A percentile compares a stretch with the other conserved stretches of the same genome.
Conservation (phyloP, 495 filamentous ascomycete species). For the Apiosordaria backusii region DNA sequence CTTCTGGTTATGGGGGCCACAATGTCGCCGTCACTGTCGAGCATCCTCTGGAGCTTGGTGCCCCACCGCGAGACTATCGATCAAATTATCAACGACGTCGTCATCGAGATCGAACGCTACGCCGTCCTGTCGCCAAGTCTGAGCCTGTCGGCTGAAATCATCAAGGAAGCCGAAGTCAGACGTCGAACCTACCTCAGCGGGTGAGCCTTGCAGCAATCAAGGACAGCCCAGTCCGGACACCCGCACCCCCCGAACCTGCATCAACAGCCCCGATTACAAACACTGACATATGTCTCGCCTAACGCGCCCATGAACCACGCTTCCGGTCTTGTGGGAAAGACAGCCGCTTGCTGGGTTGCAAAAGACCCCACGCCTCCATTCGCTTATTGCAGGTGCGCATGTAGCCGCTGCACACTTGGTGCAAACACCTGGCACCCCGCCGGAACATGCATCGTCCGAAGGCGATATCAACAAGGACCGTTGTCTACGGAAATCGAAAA, state of each 20-base stretch:
- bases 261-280: background rate
- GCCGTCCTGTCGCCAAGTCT: conserved; percentile 72
- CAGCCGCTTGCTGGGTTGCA: conserved; percentile 8
- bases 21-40: conserved; percentile 69
- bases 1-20: conserved; percentile 79
- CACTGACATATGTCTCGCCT: conserved; percentile 15
- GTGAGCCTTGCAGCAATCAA: conserved; percentile 25
- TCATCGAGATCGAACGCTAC: conserved; percentile 68
- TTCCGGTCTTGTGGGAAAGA: conserved; percentile 29
- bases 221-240: background rate
- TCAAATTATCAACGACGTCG: conserved; percentile 69
- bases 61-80: conserved; percentile 59
- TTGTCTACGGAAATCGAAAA: conserved; percentile 3
- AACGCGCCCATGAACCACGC: conserved; percentile 17
- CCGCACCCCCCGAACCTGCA: conserved; percentile 5
- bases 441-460: conserved; percentile 8
- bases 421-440: conserved; percentile 13
- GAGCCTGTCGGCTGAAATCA: conserved; percentile 67
- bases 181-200: conserved; percentile 52
- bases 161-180: conserved; percentile 71
- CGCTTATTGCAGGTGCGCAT: conserved; percentile 24
- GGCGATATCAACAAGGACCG: background rate
- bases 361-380: conserved; percentile 18
- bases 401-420: conserved; percentile 18
- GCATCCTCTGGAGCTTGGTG: conserved; percentile 59